phyloP scores from a whole-genome alignment of 1,139 yeast genomes.

The Yamadazyma conglobata region DNA sequence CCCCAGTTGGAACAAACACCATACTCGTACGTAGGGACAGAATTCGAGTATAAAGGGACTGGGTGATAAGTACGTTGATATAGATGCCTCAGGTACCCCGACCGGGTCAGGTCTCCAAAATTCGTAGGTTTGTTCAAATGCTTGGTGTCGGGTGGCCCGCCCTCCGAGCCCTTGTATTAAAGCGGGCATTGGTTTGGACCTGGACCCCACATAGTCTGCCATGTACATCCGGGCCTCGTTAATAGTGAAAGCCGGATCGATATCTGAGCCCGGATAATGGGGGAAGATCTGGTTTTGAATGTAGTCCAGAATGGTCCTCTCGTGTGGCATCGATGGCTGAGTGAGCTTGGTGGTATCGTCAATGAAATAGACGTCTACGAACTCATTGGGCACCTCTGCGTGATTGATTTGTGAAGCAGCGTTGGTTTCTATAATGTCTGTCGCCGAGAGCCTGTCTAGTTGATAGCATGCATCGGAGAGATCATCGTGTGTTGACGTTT shows the following conservation, averaged over 20 bases:
- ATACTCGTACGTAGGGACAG: slow-evolving; percentile 31
- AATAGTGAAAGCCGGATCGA: slow-evolving; percentile 2
- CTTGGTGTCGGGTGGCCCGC: slow-evolving; percentile 17
- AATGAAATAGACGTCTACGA: slow-evolving; percentile 29
- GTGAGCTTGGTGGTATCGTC: slow-evolving; percentile 22
- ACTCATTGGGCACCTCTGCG: slow-evolving; percentile 33
- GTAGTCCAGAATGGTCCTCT: slow-evolving; percentile 29
- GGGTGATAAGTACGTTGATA: slow-evolving; percentile 17
- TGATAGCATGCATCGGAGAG: slow-evolving; percentile 10
- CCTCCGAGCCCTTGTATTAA: slow-evolving; percentile 15
- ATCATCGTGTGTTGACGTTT: neutral
- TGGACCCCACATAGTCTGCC: slow-evolving; percentile 23
- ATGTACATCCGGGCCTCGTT: slow-evolving; percentile 17
- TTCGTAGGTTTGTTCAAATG: slow-evolving; percentile 6
- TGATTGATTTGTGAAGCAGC: slow-evolving; percentile 38
- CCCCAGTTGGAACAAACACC: slow-evolving; percentile 33
- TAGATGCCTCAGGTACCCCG: slow-evolving; percentile 27
- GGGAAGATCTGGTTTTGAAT: too few relatives aligned
- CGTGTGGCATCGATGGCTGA: slow-evolving; percentile 30
- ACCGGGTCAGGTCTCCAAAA: slow-evolving; percentile 18
- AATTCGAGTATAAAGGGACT: slow-evolving; percentile 26
- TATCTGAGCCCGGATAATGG: neutral
- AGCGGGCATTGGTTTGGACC: slow-evolving; percentile 23
- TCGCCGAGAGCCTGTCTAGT: slow-evolving; percentile 34
- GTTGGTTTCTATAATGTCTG: slow-evolving; percentile 34